Conservation (phyloP, 768 basidiomycete genomes). For the Lyophyllum semitale region DNA sequence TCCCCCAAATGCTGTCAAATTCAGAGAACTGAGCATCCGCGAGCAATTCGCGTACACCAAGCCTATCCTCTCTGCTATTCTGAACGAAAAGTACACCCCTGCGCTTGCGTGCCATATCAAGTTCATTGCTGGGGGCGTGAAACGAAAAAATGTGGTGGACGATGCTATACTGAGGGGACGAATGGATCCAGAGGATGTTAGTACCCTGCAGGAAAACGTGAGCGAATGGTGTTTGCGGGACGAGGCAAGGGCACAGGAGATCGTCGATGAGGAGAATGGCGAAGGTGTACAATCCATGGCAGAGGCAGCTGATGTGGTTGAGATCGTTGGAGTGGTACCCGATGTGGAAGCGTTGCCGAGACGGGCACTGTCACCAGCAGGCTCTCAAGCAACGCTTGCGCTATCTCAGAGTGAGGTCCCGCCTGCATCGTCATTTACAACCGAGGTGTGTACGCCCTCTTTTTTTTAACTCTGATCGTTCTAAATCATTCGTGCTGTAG, state of each 20-base stretch:
- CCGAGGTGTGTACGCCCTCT: not conserved
- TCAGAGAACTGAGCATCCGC: constrained; percentile 48
- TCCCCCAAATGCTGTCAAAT: constrained; percentile 42
- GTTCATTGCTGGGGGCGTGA: constrained; percentile 62
- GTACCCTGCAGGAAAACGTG: constrained; percentile 33
- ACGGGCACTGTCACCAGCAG: not conserved
- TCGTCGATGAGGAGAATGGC: constrained; percentile 15
- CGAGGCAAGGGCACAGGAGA: constrained; percentile 9
- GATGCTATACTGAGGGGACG: constrained; percentile 38
- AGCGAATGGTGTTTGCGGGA: constrained; percentile 47
- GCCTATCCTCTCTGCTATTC: constrained; percentile 59
- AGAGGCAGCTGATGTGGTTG: not conserved
- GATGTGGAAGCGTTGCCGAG: not conserved
- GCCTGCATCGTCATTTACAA: constrained; percentile 23
- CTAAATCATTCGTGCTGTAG: not conserved
- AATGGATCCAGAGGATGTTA: constrained; percentile 43
- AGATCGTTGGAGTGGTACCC: not conserved
- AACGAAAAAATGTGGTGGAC: constrained; percentile 40
- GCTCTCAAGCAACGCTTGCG: constrained; percentile 20
- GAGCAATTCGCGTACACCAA: constrained; percentile 70
- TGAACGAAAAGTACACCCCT: constrained; percentile 59
- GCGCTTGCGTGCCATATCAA: constrained; percentile 46
- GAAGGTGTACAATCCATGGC: not conserved
- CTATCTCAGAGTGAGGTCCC: constrained; percentile 19
- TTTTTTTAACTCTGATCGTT: not conserved